phyloP scores from a whole-genome alignment of 371 early-diverging fungal species.

The Haplosporangium sp. region DNA sequence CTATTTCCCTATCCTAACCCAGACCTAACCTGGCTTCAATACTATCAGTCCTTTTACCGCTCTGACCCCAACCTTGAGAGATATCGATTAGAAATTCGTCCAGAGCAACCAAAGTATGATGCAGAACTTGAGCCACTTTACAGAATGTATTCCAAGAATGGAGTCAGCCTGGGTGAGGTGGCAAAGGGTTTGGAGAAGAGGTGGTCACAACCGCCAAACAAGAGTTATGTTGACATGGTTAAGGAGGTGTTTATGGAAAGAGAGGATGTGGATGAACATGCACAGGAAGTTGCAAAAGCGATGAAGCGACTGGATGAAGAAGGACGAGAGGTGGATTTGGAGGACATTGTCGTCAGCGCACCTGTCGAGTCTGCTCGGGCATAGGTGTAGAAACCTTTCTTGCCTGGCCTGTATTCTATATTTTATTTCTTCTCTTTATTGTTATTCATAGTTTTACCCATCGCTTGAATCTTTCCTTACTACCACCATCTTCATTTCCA shows the following conservation, averaged over 20 bases:
- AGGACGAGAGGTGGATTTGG: slow-evolving; percentile 44
- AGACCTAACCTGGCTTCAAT: slow-evolving; percentile 51
- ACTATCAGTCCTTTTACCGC: slow-evolving; percentile 47
- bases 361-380: slow-evolving; percentile 11
- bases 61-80: slow-evolving; percentile 43
- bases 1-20: slow-evolving; percentile 50
- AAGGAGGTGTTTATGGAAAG: slow-evolving; percentile 50
- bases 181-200: slow-evolving; percentile 41
- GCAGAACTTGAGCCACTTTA: slow-evolving; percentile 46
- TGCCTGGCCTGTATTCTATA: background rate
- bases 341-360: slow-evolving; percentile 51
- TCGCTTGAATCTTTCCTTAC: background rate
- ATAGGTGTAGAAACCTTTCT: background rate
- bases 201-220: slow-evolving; percentile 41
- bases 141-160: slow-evolving; percentile 53
- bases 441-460: too few relatives aligned
- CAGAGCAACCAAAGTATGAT: slow-evolving; percentile 50
- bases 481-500: background rate
- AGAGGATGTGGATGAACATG: slow-evolving; percentile 44
- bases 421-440: too few relatives aligned
- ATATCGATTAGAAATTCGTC: slow-evolving; percentile 48
- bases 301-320: slow-evolving; percentile 43
- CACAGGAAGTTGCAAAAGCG: slow-evolving; percentile 34
- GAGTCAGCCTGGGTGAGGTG: slow-evolving; percentile 48
- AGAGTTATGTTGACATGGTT: slow-evolving; percentile 52